phyloP scores from a whole-genome alignment of 2,329 filamentous ascomycete species.

The Penicillium psychrosexuale region DNA sequence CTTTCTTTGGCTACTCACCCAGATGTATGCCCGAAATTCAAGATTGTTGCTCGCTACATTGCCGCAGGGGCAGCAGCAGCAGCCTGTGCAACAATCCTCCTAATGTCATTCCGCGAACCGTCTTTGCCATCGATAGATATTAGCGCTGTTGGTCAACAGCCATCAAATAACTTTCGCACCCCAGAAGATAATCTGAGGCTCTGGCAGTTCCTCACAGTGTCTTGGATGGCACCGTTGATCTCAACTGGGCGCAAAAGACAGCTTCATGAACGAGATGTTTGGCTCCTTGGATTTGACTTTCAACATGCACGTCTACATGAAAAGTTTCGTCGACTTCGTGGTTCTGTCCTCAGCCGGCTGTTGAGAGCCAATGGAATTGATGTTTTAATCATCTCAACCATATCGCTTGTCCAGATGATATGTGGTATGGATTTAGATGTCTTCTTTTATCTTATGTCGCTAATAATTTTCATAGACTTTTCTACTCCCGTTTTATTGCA shows the following conservation, averaged over 20 bases:
- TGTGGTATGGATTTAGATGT: slow-evolving; percentile 41
- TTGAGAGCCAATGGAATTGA: slow-evolving; percentile 76
- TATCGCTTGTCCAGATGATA: slow-evolving; percentile 63
- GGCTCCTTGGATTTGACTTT: slow-evolving; percentile 75
- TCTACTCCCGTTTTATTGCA: slow-evolving; percentile 68
- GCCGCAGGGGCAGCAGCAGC: slow-evolving; percentile 44
- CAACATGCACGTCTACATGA: slow-evolving; percentile 74
- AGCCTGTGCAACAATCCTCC: slow-evolving; percentile 55
- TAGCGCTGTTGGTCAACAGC: slow-evolving; percentile 54
- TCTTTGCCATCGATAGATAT: slow-evolving; percentile 55
- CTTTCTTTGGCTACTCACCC: slow-evolving; percentile 32
- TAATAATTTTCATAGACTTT: slow-evolving; percentile 41
- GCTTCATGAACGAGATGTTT: slow-evolving; percentile 75
- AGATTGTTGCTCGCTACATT: slow-evolving; percentile 24
- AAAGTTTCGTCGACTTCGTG: slow-evolving; percentile 68
- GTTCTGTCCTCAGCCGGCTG: slow-evolving; percentile 68
- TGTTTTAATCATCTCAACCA: slow-evolving; percentile 62
- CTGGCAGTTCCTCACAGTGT: slow-evolving; percentile 81
- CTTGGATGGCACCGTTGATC: slow-evolving; percentile 77
- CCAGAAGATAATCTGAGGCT: slow-evolving; percentile 77
- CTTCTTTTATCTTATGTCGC: slow-evolving; percentile 21
- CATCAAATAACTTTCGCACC: slow-evolving; percentile 61
- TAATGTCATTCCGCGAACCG: slow-evolving; percentile 69
- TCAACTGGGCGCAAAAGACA: slow-evolving; percentile 61
- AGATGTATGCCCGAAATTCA: slow-evolving; percentile 4